Base-by-base conservation (phyloP, 2,329 filamentous ascomycete species). In the Fusarium musae region DNA sequence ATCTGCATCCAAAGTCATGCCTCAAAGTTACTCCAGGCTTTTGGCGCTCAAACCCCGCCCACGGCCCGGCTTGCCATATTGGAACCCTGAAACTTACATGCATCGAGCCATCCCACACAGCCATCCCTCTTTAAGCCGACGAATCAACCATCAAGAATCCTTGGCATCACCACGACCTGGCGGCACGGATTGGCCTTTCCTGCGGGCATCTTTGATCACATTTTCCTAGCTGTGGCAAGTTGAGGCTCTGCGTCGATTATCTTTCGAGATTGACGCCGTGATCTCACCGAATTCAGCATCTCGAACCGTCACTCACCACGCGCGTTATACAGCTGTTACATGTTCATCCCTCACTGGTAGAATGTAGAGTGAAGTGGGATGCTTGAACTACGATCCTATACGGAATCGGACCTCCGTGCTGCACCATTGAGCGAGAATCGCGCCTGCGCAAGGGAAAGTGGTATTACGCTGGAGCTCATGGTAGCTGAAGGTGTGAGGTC, bases 1-100 rank as follows among this genome's bases (percentile, higher is more conserved):
- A 67, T 78, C 56, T 73, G 68, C 67, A 67, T 65, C 49, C 39
- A 54, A 39, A 74, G 71, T 72, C 76, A 78, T 74, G 73, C 73
- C 40, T 74, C 69, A 59, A 65, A 64, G 66, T 66, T 52, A 49
- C 56, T 63, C 32, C 47, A 66, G 69, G 46, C 46, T 60, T 54
- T 66, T 52, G 56, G 53, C 50, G 62, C 62, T 61, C 56, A 56
- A 59, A 53, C 76, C 72, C 76, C 68, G 66, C 76, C 72, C 74
- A 73, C 75, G 69, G 72, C 70, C 67, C 75, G 66, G 74, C 69
- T 68, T 63, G 43, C 70, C 63, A 63, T 40, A 47, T 69, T 67
- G 60, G 68, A 63, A 59, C 39, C 52, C 56, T 40, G 58, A 65
- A 61, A 66, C 40, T 65, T 37, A 57, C 63, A 66, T 77, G 75